Evolutionary conservation across 2,329 filamentous ascomycete genomes (phyloP).

Genomic region (Botrytis byssoidea): DNA sequence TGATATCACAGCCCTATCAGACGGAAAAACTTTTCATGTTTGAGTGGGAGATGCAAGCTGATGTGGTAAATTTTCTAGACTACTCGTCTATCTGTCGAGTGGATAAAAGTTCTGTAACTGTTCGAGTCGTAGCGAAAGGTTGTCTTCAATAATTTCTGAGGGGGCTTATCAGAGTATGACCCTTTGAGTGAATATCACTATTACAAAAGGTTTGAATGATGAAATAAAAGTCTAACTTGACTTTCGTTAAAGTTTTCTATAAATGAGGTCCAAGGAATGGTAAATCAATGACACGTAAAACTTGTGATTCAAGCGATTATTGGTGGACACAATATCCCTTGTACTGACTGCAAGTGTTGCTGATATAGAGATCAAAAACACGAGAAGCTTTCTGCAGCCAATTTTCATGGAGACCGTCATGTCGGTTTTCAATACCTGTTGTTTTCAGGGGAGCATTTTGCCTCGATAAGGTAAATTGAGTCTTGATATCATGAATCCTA

Average conservation of each 20-base stretch:
- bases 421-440: neutral
- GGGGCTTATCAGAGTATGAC: neutral
- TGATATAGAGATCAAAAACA: neutral
- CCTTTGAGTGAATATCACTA: neutral
- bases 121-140: neutral
- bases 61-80: too few relatives aligned
- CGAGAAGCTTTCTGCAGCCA: neutral
- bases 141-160: neutral
- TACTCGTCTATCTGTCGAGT: too few relatives aligned
- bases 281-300: neutral
- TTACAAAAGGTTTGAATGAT: neutral
- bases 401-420: neutral
- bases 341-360: neutral
- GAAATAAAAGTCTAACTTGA: neutral
- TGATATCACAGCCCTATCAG: neutral
- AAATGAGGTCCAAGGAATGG: neutral
- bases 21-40: neutral
- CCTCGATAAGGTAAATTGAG: neutral
- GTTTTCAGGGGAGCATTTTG: neutral
- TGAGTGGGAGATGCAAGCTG: neutral
- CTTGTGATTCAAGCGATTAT: neutral
- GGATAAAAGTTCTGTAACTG: neutral
- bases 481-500: neutral
- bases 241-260: neutral
- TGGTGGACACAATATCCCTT: neutral